Percentiles rank a stretch among this genome's conserved stretches.
Conservation (phyloP, 202 grass and related monocot species). For the Panicum virgatum region DNA sequence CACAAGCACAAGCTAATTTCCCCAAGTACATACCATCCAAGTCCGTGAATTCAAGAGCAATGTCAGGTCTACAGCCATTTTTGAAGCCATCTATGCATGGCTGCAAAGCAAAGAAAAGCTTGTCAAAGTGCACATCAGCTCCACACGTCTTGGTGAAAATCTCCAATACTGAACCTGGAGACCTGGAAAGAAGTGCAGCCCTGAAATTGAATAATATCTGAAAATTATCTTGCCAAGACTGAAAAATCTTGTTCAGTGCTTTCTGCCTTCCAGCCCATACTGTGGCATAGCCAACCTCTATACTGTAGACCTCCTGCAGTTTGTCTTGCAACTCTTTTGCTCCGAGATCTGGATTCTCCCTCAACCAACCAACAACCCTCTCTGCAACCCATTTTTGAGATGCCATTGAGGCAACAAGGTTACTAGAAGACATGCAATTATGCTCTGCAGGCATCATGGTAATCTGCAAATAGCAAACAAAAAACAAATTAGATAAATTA, state of each 20-base stretch:
- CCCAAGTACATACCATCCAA: slow-evolving; percentile 19
- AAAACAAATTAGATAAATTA: slow-evolving; percentile 15
- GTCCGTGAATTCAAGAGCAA: neutral
- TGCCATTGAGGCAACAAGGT: slow-evolving; percentile 18
- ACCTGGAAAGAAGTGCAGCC: slow-evolving; percentile 22
- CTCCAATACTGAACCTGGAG: slow-evolving; percentile 1
- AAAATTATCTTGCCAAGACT: slow-evolving; percentile 13
- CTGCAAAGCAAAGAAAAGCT: slow-evolving; percentile 28
- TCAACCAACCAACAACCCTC: slow-evolving; percentile 18
- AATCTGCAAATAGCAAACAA: slow-evolving; percentile 19
- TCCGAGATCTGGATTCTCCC: slow-evolving; percentile 12
- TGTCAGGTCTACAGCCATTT: slow-evolving; percentile 16
- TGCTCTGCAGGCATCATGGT: slow-evolving; percentile 17
- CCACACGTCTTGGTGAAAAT: neutral
- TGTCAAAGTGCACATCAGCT: slow-evolving; percentile 23
- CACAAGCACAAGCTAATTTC: slow-evolving; percentile 25
- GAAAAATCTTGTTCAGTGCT: neutral
- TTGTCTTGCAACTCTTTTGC: slow-evolving; percentile 25
- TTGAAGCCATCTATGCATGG: slow-evolving; percentile 27
- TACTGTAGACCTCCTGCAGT: neutral
- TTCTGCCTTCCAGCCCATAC: slow-evolving; percentile 19
- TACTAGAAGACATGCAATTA: slow-evolving; percentile 9
- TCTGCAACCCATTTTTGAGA: slow-evolving; percentile 31
- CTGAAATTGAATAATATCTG: slow-evolving; percentile 17
- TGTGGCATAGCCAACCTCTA: slow-evolving; percentile 15